Evolutionary conservation across 495 filamentous ascomycete genomes (phyloP).

Genomic region (Hypoxylon cercidicola): DNA sequence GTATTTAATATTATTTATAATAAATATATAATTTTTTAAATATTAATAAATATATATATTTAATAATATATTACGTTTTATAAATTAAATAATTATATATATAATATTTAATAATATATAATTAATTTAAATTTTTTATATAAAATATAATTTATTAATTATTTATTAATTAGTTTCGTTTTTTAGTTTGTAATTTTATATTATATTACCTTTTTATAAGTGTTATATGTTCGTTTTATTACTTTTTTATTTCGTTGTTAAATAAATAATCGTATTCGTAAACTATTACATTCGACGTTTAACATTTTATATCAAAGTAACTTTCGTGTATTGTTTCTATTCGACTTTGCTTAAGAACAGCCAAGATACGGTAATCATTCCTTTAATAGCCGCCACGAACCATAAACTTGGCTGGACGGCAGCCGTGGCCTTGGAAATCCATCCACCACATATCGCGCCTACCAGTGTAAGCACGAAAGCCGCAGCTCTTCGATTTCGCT

Average conservation of each 20-base stretch:
- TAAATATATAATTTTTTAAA: not conserved
- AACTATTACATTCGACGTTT: not conserved
- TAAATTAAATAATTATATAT: not conserved
- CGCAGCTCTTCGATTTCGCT: conserved; percentile 70
- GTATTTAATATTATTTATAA: not conserved
- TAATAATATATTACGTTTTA: not conserved
- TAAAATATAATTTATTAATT: not conserved
- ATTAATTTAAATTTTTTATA: not conserved
- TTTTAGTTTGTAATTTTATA: not conserved
- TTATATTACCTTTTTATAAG: not conserved
- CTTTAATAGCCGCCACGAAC: conserved; percentile 43
- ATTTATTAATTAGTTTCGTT: not conserved
- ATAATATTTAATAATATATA: no score
- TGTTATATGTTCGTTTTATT: not conserved
- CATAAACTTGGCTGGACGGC: conserved; percentile 44
- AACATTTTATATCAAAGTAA: conserved; percentile 2
- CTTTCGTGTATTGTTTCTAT: not conserved
- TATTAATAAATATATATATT: not conserved
- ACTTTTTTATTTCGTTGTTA: not conserved
- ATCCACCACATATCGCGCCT: conserved; percentile 72
- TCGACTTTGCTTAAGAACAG: conserved; percentile 12
- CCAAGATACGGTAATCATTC: conserved; percentile 36
- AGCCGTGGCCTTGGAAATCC: conserved; percentile 55
- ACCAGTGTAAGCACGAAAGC: conserved; percentile 66
- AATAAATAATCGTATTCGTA: conserved; percentile 2